Percentiles rank a stretch among this genome's conserved stretches.
These are phyloP conservation scores for Saitoella complicata DNA, from an alignment of 805 yeast genomes.

Conservation along the genomic window DNA sequence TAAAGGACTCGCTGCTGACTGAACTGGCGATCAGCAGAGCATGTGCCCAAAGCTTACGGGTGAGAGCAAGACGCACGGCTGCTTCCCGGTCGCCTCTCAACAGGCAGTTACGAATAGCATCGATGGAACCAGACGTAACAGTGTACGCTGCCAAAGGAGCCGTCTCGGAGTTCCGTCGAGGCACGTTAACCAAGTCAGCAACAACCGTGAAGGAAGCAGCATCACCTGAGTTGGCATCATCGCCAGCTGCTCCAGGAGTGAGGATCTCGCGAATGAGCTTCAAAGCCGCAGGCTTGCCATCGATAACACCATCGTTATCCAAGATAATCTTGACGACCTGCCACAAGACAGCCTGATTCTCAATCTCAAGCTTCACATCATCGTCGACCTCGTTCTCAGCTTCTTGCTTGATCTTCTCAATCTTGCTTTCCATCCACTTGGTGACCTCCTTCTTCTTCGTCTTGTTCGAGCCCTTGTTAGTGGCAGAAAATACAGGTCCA, in stretches of 20 bases:
- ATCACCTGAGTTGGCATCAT: not conserved
- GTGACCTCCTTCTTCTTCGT: constrained; percentile 51
- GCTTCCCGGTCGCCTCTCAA: constrained; percentile 49
- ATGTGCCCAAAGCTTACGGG: constrained; percentile 57
- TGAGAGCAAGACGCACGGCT: constrained; percentile 49
- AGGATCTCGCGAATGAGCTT: constrained; percentile 13
- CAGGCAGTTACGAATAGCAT: constrained; percentile 23
- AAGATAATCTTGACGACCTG: constrained; percentile 22
- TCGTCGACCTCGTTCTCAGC: constrained; percentile 12
- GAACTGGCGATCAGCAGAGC: constrained; percentile 57
- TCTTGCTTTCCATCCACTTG: constrained; percentile 41
- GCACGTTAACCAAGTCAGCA: too few species aligned
- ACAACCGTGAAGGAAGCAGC: too few species aligned
- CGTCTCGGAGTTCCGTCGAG: too few species aligned
- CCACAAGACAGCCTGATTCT: constrained; percentile 19
- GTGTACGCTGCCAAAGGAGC: too few species aligned
- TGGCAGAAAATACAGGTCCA: constrained; percentile 41
- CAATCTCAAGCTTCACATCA: constrained; percentile 16
- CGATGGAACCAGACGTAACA: not conserved
- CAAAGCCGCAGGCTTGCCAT: constrained; percentile 4
- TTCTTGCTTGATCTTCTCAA: constrained; percentile 14
- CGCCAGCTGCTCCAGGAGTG: constrained; percentile 14
- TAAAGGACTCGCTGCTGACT: constrained; percentile 45
- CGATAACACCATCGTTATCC: constrained; percentile 9
- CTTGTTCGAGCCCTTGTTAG: constrained; percentile 27